Base-by-base conservation (phyloP, 441 rosid genomes). In the Gossypium aridum region DNA sequence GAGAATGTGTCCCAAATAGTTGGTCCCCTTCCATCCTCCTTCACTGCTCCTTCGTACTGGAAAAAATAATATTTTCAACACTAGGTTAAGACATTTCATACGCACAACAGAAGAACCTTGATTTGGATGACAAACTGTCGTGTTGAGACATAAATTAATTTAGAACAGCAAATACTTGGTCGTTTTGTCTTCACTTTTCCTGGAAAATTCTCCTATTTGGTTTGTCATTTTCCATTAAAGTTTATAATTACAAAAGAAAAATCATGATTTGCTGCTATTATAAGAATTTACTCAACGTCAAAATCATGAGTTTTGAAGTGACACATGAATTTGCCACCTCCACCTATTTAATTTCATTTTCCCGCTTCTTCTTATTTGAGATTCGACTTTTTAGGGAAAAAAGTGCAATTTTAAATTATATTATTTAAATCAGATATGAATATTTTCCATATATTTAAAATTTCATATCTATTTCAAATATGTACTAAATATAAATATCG, bases 1-100 rank as follows among this genome's bases (percentile, higher is more conserved):
- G 98, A 86, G 64, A 87, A 96, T n/a, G 77, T 82, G 85, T 93
- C 98, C 99, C 99, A 96, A 59, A 93, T 70, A 28, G 98, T 87
- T 0, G 87, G 89, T 22, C 98, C 98, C 77, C 98, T 90, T 22
- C 98, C 99, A 6, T 84, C 97, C 76, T 76, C 95, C 74, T 90
- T 90, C 77, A 90, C 97, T 26, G 99, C 98, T 75, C 99, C 99
- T 80, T 96, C 99, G 25, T 86, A 80, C 99, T 96, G 83, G 9
- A 14, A 25, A 80, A 25, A 57, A 80, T 14, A 67, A 62, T 0
- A 61, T 2, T 28, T n/a, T 22, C 28, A 45, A 45, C 34, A 13
- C 1, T 20, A 20, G 10, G n/a, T 45, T 25, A 1, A 64, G 68
- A 34, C 14, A 16, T 31, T 2, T 62, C 34, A 59, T 4, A 12